Evolutionary conservation across 2,329 filamentous ascomycete genomes (phyloP), one percentile per base, ranked within the genome.

Genomic region (Xylogone sp.): DNA sequence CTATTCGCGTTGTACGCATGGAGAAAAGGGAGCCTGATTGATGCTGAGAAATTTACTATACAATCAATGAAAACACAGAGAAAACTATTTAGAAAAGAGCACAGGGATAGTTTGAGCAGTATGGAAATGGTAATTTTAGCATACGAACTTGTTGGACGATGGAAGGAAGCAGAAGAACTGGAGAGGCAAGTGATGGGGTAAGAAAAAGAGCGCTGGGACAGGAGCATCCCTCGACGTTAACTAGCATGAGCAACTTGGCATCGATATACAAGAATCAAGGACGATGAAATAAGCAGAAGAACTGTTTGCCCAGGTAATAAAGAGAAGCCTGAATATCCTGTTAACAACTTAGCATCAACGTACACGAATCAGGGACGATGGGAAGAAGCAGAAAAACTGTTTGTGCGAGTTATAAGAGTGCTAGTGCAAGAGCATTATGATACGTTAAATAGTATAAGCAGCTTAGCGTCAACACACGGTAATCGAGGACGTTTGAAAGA

Each of bases 401-500:
- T 21, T 45, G 43, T 54, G 22, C 39, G 34, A 21, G 48, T 54
- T 16, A 50, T 56, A 51, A 47, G 22, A 42, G 44, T 51, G 43
- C 50, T 53, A 29, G 47, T 42, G 3, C 12, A 22, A 24, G 54
- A 55, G 8, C 49, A 56, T 50, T 21, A 39, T 24, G 22, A 53
- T 24, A 43, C 51, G n/a, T 7, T 53, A 24, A 6, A 10, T 20
- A 45, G 34, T 31, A 55, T 53, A 48, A 21, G 1, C 5, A 34
- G 49, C 46, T 27, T 56, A 19, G 56, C 56, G 24, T 51, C 34
- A 20, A 50, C 47, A 20, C 51, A 54, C 47, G 18, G 12, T 19
- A 49, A 46, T 50, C 48, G 46, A 45, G 46, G 46, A 24, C 46
- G 46, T n/a, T 48, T 3, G 39, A 34, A 47, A n/a, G 48, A 46